phyloP scores from a whole-genome alignment of 306 rosid genomes.

The Trifolium repens region DNA sequence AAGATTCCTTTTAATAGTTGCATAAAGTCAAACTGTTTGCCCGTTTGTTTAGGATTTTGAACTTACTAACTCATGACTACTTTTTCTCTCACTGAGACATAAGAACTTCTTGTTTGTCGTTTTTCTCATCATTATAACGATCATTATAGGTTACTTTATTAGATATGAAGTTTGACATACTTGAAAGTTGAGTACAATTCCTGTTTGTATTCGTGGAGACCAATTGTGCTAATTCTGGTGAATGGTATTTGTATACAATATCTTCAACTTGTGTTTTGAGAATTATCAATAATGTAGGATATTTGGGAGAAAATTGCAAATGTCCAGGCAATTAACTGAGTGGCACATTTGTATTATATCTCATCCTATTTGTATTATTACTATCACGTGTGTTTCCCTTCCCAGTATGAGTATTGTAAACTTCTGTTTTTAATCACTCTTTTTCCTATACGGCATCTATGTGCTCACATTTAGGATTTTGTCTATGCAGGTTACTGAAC shows the following conservation, averaged over 20 bases:
- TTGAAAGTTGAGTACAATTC: neutral
- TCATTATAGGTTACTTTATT: constrained; percentile 18
- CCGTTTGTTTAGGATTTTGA: constrained; percentile 10
- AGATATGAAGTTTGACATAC: constrained; percentile 19
- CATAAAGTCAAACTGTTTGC: neutral
- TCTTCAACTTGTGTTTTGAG: constrained; percentile 14
- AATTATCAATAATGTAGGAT: neutral
- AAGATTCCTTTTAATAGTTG: constrained; percentile 13
- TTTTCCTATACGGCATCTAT: constrained; percentile 15
- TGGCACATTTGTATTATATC: constrained; percentile 6
- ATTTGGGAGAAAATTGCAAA: constrained; percentile 5
- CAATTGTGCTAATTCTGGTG: constrained; percentile 14
- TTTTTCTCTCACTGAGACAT: constrained; percentile 28
- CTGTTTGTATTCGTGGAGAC: constrained; percentile 14
- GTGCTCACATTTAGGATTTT: constrained; percentile 35
- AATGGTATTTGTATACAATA: constrained; percentile 8
- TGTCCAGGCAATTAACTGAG: constrained; percentile 20
- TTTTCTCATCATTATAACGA: neutral
- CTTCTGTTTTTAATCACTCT: constrained; percentile 11
- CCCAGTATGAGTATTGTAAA: neutral
- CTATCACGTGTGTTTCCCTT: neutral
- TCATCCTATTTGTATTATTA: neutral
- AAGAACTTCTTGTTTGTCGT: neutral
- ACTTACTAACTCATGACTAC: constrained; percentile 18
- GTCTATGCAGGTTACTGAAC: constrained; percentile 78